These are phyloP conservation scores for Francoa sonchifolia DNA, from an alignment of 441 rosid genomes.

Conservation along the genomic window DNA sequence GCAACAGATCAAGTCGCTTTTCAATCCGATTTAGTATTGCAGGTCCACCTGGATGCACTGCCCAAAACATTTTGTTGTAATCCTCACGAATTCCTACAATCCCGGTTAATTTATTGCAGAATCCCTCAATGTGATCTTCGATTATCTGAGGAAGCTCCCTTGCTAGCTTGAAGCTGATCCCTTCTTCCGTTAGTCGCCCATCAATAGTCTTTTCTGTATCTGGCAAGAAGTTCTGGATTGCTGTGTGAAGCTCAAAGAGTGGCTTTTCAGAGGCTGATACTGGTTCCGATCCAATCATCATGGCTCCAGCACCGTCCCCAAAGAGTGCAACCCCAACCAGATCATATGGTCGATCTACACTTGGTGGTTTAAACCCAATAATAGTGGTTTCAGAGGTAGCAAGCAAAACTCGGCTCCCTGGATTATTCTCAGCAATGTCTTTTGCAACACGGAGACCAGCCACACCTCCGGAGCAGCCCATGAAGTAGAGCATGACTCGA, in stretches of 20 bases:
- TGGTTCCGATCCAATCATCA: conserved; percentile 73
- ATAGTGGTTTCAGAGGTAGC: conserved; percentile 91
- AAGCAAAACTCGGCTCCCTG: conserved; percentile 71
- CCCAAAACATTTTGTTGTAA: conserved; percentile 81
- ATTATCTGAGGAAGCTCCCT: conserved; percentile 90
- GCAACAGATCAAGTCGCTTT: conserved; percentile 52
- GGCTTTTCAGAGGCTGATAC: conserved; percentile 39
- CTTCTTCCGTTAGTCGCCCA: conserved; percentile 76
- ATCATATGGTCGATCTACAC: conserved; percentile 71
- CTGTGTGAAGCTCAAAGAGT: conserved; percentile 79
- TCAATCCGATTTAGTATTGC: conserved; percentile 78
- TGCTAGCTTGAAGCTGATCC: conserved; percentile 74
- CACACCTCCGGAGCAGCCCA: conserved; percentile 92
- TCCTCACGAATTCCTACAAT: conserved; percentile 30
- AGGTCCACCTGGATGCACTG: conserved; percentile 97
- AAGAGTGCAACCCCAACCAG: conserved; percentile 89
- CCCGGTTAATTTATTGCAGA: conserved; percentile 52
- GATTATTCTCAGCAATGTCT: conserved; percentile 89
- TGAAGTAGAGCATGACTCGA: conserved; percentile 72
- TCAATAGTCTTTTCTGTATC: conserved; percentile 68
- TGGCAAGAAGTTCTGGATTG: conserved; percentile 77
- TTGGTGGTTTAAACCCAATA: conserved; percentile 89
- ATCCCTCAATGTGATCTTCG: conserved; percentile 70
- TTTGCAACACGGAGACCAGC: conserved; percentile 88
- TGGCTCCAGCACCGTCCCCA: conserved; percentile 90